Conservation (phyloP, 2,329 filamentous ascomycete species). For the Alternaria viburni region DNA sequence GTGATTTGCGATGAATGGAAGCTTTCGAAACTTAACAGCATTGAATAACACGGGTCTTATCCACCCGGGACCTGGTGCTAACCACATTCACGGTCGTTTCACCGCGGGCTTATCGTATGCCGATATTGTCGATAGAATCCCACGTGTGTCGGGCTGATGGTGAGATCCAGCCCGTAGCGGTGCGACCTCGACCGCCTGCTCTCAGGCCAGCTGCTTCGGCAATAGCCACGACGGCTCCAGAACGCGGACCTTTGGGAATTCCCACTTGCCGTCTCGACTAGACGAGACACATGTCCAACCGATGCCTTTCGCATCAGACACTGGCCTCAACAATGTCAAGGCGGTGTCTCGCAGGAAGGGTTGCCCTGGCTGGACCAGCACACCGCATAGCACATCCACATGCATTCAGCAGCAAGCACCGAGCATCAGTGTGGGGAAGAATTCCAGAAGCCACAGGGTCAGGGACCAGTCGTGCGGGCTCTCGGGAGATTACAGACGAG, state of each 20-base stretch:
- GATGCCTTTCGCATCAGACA: slow-evolving; percentile 14
- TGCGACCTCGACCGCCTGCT: slow-evolving; percentile 25
- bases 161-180: slow-evolving; percentile 21
- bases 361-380: slow-evolving; percentile 29
- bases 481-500: slow-evolving; percentile 36
- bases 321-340: slow-evolving; percentile 23
- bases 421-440: slow-evolving; percentile 42
- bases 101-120: slow-evolving; percentile 10
- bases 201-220: slow-evolving; percentile 22
- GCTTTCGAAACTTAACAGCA: slow-evolving; percentile 6
- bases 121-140: slow-evolving; percentile 6
- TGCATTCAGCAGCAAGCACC: slow-evolving; percentile 26
- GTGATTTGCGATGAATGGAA: slow-evolving; percentile 9
- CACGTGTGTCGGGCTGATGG: slow-evolving; percentile 8
- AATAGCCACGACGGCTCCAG: slow-evolving; percentile 37
- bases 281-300: slow-evolving; percentile 31
- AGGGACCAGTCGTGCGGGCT: slow-evolving; percentile 40
- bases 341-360: slow-evolving; percentile 25
- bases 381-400: slow-evolving; percentile 27
- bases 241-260: slow-evolving; percentile 33
- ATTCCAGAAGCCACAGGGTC: slow-evolving; percentile 35
- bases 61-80: slow-evolving; percentile 8
- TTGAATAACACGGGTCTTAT: slow-evolving; percentile 2
- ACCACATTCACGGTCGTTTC: slow-evolving; percentile 8
- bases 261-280: slow-evolving; percentile 43